Evolutionary conservation across 31 red algal species (phyloP).

Genomic region (Odonthalia washingtoniensis): DNA sequence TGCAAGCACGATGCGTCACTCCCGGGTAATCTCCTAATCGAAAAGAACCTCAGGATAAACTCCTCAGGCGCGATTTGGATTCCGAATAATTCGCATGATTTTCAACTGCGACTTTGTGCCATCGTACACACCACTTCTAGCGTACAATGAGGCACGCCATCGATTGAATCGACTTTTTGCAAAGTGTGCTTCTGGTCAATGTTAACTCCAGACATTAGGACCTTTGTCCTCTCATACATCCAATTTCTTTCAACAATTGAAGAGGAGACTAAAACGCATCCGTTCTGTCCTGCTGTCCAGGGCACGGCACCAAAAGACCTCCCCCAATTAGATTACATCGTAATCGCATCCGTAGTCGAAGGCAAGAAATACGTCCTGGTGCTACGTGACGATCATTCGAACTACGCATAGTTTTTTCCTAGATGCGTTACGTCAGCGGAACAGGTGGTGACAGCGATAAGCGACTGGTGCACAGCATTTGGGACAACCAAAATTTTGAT

Average conservation of each 20-base stretch:
- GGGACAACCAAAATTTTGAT: too few species aligned
- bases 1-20: not conserved
- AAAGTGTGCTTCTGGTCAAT: not conserved
- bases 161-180: not conserved
- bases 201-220: not conserved
- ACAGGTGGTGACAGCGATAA: too few species aligned
- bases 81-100: not conserved
- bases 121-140: not conserved
- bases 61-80: too few species aligned
- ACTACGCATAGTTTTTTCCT: too few species aligned
- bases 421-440: too few species aligned
- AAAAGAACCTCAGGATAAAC: not conserved
- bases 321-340: slow-evolving; percentile 11
- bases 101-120: not conserved
- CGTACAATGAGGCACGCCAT: not conserved
- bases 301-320: not conserved
- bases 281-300: slow-evolving; percentile 5
- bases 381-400: too few species aligned
- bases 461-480: too few species aligned
- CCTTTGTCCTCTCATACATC: not conserved
- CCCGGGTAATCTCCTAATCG: not conserved
- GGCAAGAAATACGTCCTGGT: slow-evolving; percentile 9
- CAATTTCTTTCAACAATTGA: slow-evolving; percentile 4
- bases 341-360: not conserved
- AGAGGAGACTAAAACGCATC: not conserved